A percentile compares a stretch with the other conserved stretches of the same genome.
Evolutionary conservation across 306 rosid genomes (phyloP).

Genomic region (Betula pendula): DNA sequence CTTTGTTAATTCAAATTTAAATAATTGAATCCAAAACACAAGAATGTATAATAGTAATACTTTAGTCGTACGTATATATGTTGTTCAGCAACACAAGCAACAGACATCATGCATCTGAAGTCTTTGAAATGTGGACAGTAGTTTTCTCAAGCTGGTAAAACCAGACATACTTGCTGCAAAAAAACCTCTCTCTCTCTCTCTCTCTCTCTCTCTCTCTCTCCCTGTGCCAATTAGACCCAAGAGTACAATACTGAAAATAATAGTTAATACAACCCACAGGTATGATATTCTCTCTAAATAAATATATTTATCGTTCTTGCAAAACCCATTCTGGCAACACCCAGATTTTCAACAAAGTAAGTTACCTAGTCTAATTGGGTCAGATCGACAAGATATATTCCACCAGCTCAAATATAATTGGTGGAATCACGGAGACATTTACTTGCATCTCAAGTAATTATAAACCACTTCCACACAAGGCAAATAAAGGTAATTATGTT

Average conservation of each 20-base stretch:
- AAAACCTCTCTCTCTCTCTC: not conserved
- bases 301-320: not conserved
- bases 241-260: not conserved
- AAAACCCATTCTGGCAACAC: not conserved
- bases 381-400: conserved; percentile 1
- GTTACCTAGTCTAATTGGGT: not conserved
- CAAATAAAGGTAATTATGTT: not conserved
- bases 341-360: not conserved
- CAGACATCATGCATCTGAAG: no score
- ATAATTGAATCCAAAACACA: not conserved
- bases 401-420: not conserved
- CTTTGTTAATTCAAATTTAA: not conserved
- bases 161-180: not conserved
- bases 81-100: not conserved
- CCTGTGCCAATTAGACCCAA: not conserved
- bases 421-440: not conserved
- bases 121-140: no score
- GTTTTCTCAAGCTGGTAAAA: no score
- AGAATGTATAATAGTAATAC: not conserved
- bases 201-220: not conserved
- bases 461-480: not conserved
- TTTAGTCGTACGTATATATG: no score
- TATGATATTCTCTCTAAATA: not conserved
- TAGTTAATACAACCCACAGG: not conserved
- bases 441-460: not conserved